Percentiles rank a stretch among this genome's conserved stretches.
phyloP scores from a whole-genome alignment of 345 rosid species.

The Chamaenerion angustifolium region DNA sequence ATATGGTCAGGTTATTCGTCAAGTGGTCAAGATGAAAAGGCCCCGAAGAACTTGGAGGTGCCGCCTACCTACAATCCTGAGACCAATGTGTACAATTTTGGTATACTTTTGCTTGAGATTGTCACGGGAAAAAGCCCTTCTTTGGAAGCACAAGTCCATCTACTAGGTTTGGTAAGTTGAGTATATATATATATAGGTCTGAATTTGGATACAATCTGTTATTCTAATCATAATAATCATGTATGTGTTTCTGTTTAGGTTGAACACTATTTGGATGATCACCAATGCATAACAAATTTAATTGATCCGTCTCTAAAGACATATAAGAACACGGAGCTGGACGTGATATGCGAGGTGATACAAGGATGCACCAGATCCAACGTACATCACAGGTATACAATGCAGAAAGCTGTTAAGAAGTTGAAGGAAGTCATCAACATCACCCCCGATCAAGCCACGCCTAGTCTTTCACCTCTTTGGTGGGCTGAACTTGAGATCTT shows the following conservation, averaged over 20 bases:
- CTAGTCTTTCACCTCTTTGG: constrained; percentile 92
- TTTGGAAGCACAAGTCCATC: constrained; percentile 48
- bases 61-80: constrained; percentile 40
- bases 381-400: constrained; percentile 45
- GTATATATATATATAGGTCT: neutral
- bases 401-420: constrained; percentile 43
- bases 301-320: constrained; percentile 55
- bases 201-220: too few relatives aligned
- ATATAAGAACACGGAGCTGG: constrained; percentile 56
- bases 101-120: constrained; percentile 64
- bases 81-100: constrained; percentile 55
- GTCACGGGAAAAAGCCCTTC: constrained; percentile 67
- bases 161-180: constrained; percentile 61
- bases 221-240: too few relatives aligned
- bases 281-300: constrained; percentile 26
- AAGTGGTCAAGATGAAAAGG: constrained; percentile 24
- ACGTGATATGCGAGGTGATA: constrained; percentile 45
- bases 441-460: constrained; percentile 80
- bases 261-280: constrained; percentile 37
- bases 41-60: constrained; percentile 20
- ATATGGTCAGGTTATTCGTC: constrained; percentile 15
- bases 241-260: constrained; percentile 27
- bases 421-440: constrained; percentile 47
- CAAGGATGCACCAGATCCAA: constrained; percentile 43
- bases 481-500: constrained; percentile 98